Conservation (phyloP, 805 yeast genomes). For the Kregervanrija pseudodelftensis region DNA sequence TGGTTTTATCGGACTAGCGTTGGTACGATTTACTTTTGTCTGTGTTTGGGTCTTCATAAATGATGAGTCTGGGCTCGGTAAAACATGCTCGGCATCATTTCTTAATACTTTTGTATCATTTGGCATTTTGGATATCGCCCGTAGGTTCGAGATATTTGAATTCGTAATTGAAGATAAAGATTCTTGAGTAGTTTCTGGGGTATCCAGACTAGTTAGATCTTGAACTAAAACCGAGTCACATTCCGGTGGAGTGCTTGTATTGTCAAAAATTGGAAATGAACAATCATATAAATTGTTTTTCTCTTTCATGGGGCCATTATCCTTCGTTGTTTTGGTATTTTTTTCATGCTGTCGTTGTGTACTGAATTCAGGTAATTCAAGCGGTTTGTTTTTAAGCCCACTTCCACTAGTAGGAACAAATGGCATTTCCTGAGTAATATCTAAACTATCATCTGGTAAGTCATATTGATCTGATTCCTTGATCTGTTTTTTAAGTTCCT, state of each 20-base stretch:
- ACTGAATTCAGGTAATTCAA: neutral
- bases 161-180: neutral
- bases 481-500: no score
- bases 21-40: no score
- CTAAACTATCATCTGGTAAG: no score
- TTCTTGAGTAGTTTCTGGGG: neutral
- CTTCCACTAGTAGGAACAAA: no score
- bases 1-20: no score
- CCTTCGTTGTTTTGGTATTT: neutral
- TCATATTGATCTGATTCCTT: no score
- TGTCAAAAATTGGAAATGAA: constrained; percentile 11
- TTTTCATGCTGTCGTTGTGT: neutral
- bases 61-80: no score
- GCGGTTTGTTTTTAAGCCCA: no score
- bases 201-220: no score
- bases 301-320: neutral
- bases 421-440: no score
- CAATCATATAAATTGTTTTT: constrained; percentile 5
- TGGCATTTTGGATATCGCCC: constrained; percentile 14
- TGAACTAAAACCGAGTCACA: neutral
- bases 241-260: constrained; percentile 1
- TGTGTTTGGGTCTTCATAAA: no score
- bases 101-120: constrained; percentile 1
- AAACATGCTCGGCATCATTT: neutral
- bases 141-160: constrained; percentile 18